Evolutionary conservation across 1,139 yeast genomes (phyloP).

Genomic region (Blastobotrys serpentis): DNA sequence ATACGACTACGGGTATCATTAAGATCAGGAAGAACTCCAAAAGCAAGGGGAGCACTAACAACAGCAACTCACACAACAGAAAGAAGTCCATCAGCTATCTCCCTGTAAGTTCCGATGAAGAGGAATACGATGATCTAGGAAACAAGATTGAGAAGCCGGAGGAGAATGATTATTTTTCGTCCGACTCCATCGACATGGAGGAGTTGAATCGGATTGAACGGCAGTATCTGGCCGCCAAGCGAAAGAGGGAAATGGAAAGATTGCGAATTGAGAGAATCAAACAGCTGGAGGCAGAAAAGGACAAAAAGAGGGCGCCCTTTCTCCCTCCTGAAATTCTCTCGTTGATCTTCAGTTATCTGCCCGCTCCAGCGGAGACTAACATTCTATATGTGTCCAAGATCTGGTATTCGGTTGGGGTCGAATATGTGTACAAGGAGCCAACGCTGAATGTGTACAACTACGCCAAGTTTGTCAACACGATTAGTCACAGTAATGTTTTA

Average conservation of each 20-base stretch:
- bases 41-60: neutral
- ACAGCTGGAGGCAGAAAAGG: conserved; percentile 4
- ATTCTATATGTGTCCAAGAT: conserved; percentile 59
- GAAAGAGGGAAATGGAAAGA: conserved; percentile 13
- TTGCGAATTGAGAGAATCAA: conserved; percentile 17
- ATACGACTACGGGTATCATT: conserved; percentile 3
- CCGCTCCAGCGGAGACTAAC: conserved; percentile 40
- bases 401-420: conserved; percentile 60
- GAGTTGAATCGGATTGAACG: conserved; percentile 18
- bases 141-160: conserved; percentile 13
- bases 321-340: conserved; percentile 64
- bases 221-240: conserved; percentile 12
- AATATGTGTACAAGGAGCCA: conserved; percentile 65
- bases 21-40: neutral
- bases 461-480: conserved; percentile 66
- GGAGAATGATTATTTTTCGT: conserved; percentile 10
- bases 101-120: conserved; percentile 11
- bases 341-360: conserved; percentile 47
- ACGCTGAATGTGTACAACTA: conserved; percentile 65
- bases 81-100: neutral
- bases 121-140: conserved; percentile 10
- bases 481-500: conserved; percentile 39
- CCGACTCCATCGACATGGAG: conserved; percentile 15
- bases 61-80: too few relatives aligned
- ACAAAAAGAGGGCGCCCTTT: conserved; percentile 31